phyloP scores from a whole-genome alignment of 139 green algal species.

The Chlamydomonas applanata region DNA sequence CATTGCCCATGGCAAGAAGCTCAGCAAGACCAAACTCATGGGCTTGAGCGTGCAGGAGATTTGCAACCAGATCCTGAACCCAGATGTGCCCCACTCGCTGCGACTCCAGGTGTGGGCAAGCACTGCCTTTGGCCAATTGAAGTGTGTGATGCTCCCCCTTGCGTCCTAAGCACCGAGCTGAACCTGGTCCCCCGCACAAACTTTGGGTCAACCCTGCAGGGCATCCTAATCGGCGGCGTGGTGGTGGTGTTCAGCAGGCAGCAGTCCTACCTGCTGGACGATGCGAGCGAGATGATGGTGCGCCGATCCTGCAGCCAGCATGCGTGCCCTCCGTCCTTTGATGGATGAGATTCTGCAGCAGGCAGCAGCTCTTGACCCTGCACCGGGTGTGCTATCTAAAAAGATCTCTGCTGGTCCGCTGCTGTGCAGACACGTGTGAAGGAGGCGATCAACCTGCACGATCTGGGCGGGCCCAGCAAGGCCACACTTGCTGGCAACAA shows the following conservation, averaged over 20 bases:
- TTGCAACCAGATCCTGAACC: constrained; percentile 66
- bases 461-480: neutral
- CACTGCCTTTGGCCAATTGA: too few relatives aligned
- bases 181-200: neutral
- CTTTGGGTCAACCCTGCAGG: neutral
- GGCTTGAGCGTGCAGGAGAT: constrained; percentile 58
- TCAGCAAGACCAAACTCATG: constrained; percentile 63
- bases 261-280: constrained; percentile 58
- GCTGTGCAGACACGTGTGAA: constrained; percentile 39
- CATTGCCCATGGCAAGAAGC: constrained; percentile 72
- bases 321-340: too few relatives aligned
- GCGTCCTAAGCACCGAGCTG: constrained; percentile 57
- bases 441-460: constrained; percentile 20
- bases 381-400: too few relatives aligned
- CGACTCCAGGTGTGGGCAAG: constrained; percentile 60
- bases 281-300: constrained; percentile 46
- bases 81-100: constrained; percentile 73
- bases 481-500: constrained; percentile 40
- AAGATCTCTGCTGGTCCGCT: too few relatives aligned
- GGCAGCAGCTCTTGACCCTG: too few relatives aligned
- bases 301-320: too few relatives aligned
- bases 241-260: constrained; percentile 69
- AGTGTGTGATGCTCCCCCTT: too few relatives aligned
- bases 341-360: too few relatives aligned
- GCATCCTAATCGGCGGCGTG: constrained; percentile 49